Percentiles rank a stretch among this genome's conserved stretches.
Evolutionary conservation across 257 asterid species (phyloP).

Genomic region (Gentiana dahurica): DNA sequence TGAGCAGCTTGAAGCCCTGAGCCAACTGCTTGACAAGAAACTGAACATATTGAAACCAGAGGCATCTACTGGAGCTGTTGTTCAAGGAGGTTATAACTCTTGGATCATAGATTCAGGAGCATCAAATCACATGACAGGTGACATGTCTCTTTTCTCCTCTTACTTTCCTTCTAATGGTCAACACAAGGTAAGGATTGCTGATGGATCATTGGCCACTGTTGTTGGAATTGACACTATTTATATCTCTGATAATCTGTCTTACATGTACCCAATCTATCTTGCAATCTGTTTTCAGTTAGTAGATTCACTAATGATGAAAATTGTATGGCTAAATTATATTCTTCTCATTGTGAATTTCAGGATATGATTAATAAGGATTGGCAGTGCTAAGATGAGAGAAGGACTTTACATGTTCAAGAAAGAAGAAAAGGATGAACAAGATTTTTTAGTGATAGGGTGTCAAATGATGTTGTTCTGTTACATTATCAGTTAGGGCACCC

Average conservation of each 20-base stretch:
- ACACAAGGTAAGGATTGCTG: not conserved
- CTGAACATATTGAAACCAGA: not conserved
- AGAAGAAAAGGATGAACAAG: no score
- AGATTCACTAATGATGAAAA: constrained; percentile 3
- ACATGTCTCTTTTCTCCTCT: not conserved
- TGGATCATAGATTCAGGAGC: constrained; percentile 1
- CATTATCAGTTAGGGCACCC: no score
- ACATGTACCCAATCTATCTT: constrained; percentile 7
- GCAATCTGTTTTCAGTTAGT: constrained; percentile 2
- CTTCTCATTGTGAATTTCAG: not conserved
- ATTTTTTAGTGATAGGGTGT: no score
- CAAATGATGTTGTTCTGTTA: no score
- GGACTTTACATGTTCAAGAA: not conserved
- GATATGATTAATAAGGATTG: not conserved
- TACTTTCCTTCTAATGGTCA: not conserved
- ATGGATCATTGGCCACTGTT: not conserved
- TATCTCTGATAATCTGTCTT: not conserved
- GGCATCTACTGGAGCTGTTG: not conserved
- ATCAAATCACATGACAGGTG: not conserved
- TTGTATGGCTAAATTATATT: not conserved
- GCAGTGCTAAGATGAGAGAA: not conserved
- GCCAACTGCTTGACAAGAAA: not conserved
- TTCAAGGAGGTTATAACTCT: not conserved
- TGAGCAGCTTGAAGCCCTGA: not conserved
- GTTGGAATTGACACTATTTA: not conserved